Evolutionary conservation across 148 eudicot genomes (phyloP), one percentile per base, ranked within the genome.

Genomic region (Vaccinium vitisidaea): DNA sequence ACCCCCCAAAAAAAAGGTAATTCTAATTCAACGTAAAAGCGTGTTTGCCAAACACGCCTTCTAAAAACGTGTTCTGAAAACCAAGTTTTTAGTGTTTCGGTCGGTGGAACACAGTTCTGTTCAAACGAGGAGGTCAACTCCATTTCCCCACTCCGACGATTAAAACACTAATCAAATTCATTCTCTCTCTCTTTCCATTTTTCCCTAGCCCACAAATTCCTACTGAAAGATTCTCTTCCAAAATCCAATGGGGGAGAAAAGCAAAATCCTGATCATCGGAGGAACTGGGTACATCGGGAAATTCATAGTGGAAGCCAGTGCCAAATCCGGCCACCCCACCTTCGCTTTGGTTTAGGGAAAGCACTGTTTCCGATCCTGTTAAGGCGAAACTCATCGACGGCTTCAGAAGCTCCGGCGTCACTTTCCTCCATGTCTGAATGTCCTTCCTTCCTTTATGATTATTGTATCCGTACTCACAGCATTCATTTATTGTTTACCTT

Each of bases 211-310:
- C 46, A 2, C 79, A 7, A 19, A 3, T 14, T 5, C 4, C 50
- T 8, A 46, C 65, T 21, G 58, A 23, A 48, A n/a, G 32, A 21
- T 23, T 54, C 65, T 78, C 18, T 49, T 7, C 36, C 63, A 14
- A 83, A 43, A 1, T 61, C 87, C 88, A 54, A 89, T 87, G 89
- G 87, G 82, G 0, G 89, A 88, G 49, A 90, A 89, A 52, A 93
- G 93, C 89, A 89, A 87, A 82, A 88, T 91, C 18, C 75, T 93
- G 86, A 83, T 93, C 82, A 89, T 93, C 0, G 96, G 96, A 52
- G 91, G 91, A 13, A 93, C 94, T 0, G 93, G 93, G 18, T 84
- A 91, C 92, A 88, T 93, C 18, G 96, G 96, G 2, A 93, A 91
- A 61, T 87, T 83, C 83, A 52, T 93, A 6, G 91, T 92, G 4